phyloP scores from a whole-genome alignment of 164 flowering plant species.

The Amborella trichopoda region DNA sequence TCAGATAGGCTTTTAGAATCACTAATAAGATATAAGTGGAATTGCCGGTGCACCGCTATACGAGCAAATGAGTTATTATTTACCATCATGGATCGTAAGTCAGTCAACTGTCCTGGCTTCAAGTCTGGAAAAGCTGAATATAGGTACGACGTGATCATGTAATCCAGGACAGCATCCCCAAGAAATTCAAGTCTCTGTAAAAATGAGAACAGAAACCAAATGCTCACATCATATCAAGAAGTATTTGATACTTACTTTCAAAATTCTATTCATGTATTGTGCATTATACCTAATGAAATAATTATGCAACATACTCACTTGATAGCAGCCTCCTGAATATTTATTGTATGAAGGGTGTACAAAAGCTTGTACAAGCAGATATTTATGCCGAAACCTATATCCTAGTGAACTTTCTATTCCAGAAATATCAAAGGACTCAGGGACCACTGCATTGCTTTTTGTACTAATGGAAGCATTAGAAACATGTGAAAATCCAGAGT shows the following conservation, averaged over 20 bases:
- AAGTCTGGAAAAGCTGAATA: constrained; percentile 75
- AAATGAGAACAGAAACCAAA: too few species aligned
- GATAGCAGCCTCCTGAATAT: constrained; percentile 88
- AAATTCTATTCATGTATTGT: too few species aligned
- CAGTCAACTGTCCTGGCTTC: constrained; percentile 93
- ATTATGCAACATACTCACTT: constrained; percentile 36
- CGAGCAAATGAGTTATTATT: constrained; percentile 72
- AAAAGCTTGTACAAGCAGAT: constrained; percentile 83
- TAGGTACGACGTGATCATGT: constrained; percentile 77
- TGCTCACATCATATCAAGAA: too few species aligned
- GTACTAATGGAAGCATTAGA: constrained; percentile 21
- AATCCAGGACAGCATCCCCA: constrained; percentile 97
- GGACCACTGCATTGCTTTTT: constrained; percentile 30
- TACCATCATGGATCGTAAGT: constrained; percentile 65
- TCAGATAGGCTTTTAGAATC: constrained; percentile 42
- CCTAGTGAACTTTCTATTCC: constrained; percentile 42
- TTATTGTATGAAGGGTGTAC: constrained; percentile 77
- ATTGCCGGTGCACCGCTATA: constrained; percentile 48
- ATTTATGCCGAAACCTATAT: constrained; percentile 48
- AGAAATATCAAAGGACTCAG: constrained; percentile 34
- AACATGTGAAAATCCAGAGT: constrained; percentile 49
- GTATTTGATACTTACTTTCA: too few species aligned
- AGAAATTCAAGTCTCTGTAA: constrained; percentile 89
- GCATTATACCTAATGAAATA: too few species aligned
- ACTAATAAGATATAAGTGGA: constrained; percentile 52